Percentiles rank a stretch among this genome's conserved stretches.
phyloP scores from a whole-genome alignment of 345 rosid genomes.

The Punica granatum region DNA sequence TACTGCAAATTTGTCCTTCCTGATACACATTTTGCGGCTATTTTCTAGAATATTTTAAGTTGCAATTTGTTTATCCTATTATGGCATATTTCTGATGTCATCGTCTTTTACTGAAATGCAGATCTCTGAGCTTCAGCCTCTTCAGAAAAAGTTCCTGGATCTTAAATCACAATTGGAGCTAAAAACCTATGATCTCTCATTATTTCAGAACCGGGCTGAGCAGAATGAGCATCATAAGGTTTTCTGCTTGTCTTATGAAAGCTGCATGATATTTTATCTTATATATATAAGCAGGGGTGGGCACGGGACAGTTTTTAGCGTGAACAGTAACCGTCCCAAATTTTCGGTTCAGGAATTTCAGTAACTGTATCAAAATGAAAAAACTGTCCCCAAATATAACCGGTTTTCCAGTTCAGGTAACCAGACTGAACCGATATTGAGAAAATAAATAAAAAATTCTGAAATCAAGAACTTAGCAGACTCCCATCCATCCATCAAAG shows the following conservation, averaged over 20 bases:
- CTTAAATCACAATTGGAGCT: slow-evolving; percentile 75
- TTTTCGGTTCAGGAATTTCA: too few species aligned
- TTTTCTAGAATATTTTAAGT: not conserved
- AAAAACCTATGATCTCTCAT: slow-evolving; percentile 75
- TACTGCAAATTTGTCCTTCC: too few species aligned
- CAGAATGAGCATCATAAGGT: slow-evolving; percentile 99
- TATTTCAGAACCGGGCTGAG: slow-evolving; percentile 85
- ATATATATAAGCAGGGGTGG: too few species aligned
- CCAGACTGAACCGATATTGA: too few species aligned
- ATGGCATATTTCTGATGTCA: not conserved
- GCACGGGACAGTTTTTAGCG: too few species aligned
- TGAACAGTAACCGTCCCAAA: too few species aligned
- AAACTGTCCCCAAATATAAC: too few species aligned
- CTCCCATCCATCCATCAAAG: too few species aligned
- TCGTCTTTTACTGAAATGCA: slow-evolving; percentile 38
- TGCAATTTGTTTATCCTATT: not conserved
- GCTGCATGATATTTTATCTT: not conserved
- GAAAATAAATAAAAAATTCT: too few species aligned
- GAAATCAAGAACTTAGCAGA: too few species aligned
- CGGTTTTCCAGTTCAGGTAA: too few species aligned
- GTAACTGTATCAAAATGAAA: too few species aligned
- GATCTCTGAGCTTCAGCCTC: slow-evolving; percentile 72
- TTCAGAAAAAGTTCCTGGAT: slow-evolving; percentile 61
- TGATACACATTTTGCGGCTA: not conserved
- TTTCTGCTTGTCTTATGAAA: slow-evolving; percentile 11